A percentile compares a stretch with the other conserved stretches of the same genome.
These are phyloP conservation scores for Laburnicola sp. DNA, from an alignment of 2,329 filamentous ascomycete genomes.

Conservation along the genomic window DNA sequence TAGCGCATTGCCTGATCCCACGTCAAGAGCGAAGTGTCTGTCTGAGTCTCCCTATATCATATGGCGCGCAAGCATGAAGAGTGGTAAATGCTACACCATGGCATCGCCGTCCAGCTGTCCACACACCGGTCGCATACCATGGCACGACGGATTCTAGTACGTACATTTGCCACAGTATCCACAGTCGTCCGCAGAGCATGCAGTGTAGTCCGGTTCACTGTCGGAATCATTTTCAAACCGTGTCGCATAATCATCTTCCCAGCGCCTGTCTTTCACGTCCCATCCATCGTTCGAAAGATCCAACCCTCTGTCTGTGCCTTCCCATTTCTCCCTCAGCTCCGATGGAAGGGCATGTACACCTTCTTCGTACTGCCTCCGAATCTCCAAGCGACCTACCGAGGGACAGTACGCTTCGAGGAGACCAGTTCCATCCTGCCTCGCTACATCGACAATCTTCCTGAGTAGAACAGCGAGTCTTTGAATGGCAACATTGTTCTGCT, in stretches of 20 bases:
- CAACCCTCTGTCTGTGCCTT: background rate
- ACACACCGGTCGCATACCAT: no score
- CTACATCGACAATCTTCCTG: constrained; percentile 34
- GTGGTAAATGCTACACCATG: no score
- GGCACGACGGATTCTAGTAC: constrained; percentile 16
- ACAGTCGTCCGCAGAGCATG: constrained; percentile 41
- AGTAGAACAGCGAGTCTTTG: constrained; percentile 34
- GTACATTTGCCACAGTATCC: constrained; percentile 46
- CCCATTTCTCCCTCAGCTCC: constrained; percentile 16
- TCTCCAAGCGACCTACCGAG: constrained; percentile 37
- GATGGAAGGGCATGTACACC: constrained; percentile 29
- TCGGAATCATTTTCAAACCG: constrained; percentile 18
- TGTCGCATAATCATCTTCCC: constrained; percentile 3
- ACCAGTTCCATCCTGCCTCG: constrained; percentile 17
- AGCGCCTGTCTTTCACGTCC: background rate
- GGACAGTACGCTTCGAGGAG: constrained; percentile 43
- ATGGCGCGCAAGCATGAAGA: no score
- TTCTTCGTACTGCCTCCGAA: constrained; percentile 37
- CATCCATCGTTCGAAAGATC: background rate
- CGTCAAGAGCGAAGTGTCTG: no score
- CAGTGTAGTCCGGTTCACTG: constrained; percentile 37
- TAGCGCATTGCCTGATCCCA: no score
- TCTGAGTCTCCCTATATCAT: no score
- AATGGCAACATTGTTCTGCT: constrained; percentile 39
- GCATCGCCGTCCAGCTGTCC: no score